Base-by-base conservation (phyloP, 1,284 basidiomycete species). In the Ustilago sp. region DNA sequence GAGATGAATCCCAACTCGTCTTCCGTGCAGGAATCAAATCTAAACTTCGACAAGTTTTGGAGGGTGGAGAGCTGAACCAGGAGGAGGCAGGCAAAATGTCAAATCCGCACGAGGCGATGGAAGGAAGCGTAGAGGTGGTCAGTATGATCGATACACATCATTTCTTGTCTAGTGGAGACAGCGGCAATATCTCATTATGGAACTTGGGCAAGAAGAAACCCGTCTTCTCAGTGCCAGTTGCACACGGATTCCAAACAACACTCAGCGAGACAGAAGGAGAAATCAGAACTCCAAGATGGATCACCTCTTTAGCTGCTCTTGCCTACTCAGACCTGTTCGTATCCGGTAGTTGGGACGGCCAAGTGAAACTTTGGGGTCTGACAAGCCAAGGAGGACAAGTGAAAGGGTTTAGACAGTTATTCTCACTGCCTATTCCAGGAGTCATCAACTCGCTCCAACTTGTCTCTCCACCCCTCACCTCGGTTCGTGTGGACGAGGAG, bases 141-240 rank as follows among this genome's bases (percentile, higher is more conserved):
- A 91, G 92, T 11, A 95, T 98, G 93, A 89, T 99, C 63, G 97
- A 99, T 87, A 94, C 98, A 87, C 90, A 90, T 51, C 93, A 92
- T 13, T 97, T 99, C 86, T 87, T 98, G 17, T 96, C 91, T 70
- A 96, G 96, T 1, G 96, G 97, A 17, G 95, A 99, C 85, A 94
- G 93, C 82, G 96, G 97, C 0, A 66, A 50, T 6, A 92, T 99
- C 82, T 93, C 91, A 74, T 89, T 99, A 7, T 99, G 96, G 95
- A 90, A 90, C 41, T 93, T 91, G n/a, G 90, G 91, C 70, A 97
- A 95, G 89, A 98, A 99, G 89, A 99, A 99, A 87, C 94, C 96
- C 0, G 88, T 97, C 56, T 98, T 93, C 86, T 93, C 91, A 0
- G 89, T 92, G 55, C 88, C 92, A 6, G 88, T 96, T 47, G 93